These are phyloP conservation scores for Hura crepitans DNA, from an alignment of 441 rosid genomes.

Conservation along the genomic window DNA sequence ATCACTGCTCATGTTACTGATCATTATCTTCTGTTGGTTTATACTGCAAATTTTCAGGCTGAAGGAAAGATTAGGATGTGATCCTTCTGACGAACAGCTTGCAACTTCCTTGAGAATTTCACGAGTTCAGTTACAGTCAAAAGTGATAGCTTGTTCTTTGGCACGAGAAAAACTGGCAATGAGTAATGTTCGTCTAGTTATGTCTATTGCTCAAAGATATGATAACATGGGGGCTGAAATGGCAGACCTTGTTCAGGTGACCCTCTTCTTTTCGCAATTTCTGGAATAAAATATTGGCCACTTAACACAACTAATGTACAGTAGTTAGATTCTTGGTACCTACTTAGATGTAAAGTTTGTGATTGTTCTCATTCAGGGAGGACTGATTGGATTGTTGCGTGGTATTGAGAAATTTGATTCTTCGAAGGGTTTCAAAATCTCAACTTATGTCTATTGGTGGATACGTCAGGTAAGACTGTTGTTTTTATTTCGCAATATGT, in stretches of 20 bases:
- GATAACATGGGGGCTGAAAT: constrained; percentile 86
- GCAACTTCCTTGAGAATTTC: constrained; percentile 72
- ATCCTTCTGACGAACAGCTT: constrained; percentile 84
- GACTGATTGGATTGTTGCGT: constrained; percentile 84
- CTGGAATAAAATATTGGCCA: constrained; percentile 1
- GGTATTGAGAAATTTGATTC: constrained; percentile 91
- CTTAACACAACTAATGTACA: not conserved
- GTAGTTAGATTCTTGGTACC: not conserved
- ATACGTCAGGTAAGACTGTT: constrained; percentile 72
- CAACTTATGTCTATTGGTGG: constrained; percentile 99
- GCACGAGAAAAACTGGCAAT: constrained; percentile 91
- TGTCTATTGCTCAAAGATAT: constrained; percentile 90
- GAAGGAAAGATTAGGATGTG: constrained; percentile 74
- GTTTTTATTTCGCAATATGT: not conserved
- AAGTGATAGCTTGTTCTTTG: constrained; percentile 56
- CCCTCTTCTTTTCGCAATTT: constrained; percentile 18
- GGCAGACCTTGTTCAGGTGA: constrained; percentile 97
- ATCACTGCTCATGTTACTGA: not conserved
- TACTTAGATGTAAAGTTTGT: not conserved
- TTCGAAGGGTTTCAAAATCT: constrained; percentile 82
- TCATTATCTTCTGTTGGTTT: no score
- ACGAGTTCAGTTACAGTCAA: constrained; percentile 60
- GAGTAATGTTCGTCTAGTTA: constrained; percentile 94
- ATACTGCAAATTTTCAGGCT: constrained; percentile 41
- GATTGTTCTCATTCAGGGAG: constrained; percentile 56